Evolutionary conservation across 2,329 filamentous ascomycete species (phyloP).

Genomic region (Eurotiales sp.): DNA sequence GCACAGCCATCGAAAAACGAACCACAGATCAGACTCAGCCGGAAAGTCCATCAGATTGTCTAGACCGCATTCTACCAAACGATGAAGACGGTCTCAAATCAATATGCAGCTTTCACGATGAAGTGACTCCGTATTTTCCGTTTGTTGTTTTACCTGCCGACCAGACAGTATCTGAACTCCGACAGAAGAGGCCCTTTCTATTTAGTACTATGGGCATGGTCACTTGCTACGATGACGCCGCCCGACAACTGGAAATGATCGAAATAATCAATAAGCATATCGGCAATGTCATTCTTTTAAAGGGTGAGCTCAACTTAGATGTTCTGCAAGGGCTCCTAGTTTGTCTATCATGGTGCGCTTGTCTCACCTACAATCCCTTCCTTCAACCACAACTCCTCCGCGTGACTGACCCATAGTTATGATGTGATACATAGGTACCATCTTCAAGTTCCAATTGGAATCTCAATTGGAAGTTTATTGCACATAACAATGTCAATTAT

Average conservation of each 20-base stretch:
- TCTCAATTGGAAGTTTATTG: conserved; percentile 51
- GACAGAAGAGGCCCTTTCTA: conserved; percentile 22
- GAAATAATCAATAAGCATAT: conserved; percentile 29
- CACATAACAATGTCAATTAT: conserved; percentile 48
- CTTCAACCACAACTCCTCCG: too few species aligned
- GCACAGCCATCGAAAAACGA: neutral
- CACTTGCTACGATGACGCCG: conserved; percentile 16
- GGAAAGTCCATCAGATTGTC: conserved; percentile 2
- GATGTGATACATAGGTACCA: too few species aligned
- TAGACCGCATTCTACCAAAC: conserved; percentile 9
- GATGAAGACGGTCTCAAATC: conserved; percentile 16
- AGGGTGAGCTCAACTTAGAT: conserved; percentile 41
- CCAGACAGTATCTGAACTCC: conserved; percentile 19
- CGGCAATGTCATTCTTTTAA: conserved; percentile 41
- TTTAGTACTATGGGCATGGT: conserved; percentile 21
- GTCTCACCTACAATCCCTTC: neutral
- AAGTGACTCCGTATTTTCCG: conserved; percentile 24
- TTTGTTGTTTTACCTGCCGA: conserved; percentile 22
- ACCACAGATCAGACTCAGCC: neutral
- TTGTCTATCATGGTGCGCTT: conserved; percentile 44
- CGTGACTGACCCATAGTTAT: too few species aligned
- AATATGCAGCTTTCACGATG: conserved; percentile 12
- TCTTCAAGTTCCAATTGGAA: conserved; percentile 9
- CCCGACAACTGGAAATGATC: conserved; percentile 17
- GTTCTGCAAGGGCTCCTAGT: conserved; percentile 48